Conservation (phyloP, 768 basidiomycete genomes). For the Boletales sp. region DNA sequence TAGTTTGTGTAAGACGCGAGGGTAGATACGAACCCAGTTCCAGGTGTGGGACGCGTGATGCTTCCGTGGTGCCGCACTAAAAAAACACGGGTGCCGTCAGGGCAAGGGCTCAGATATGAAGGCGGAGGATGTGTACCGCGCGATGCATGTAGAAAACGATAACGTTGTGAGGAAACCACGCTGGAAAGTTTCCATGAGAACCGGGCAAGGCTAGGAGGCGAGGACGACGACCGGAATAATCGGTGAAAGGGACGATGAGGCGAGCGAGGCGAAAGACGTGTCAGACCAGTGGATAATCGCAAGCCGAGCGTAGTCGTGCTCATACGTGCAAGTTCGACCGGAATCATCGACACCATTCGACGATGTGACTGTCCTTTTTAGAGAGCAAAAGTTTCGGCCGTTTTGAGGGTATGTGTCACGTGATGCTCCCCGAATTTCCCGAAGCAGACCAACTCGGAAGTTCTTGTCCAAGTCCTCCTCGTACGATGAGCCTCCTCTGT, state of each 20-base stretch:
- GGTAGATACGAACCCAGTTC: conserved; percentile 51
- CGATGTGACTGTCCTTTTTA: no score
- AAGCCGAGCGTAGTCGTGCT: conserved; percentile 1
- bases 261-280: background rate
- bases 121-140: conserved; percentile 5
- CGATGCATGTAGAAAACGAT: conserved; percentile 18
- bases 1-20: no score
- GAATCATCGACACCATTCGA: background rate
- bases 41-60: conserved; percentile 58
- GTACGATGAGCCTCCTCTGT: conserved; percentile 7
- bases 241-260: conserved; percentile 15
- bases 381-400: background rate
- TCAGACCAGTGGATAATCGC: conserved; percentile 2
- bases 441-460: no score
- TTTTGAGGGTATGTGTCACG: no score
- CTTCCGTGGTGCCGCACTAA: conserved; percentile 42
- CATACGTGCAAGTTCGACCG: conserved; percentile 14
- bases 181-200: background rate
- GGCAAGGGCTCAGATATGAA: background rate
- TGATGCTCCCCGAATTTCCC: no score
- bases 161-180: background rate
- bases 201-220: background rate
- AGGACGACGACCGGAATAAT: background rate
- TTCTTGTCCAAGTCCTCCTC: no score
- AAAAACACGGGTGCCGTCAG: background rate